Base-by-base conservation (phyloP, 805 yeast species). In the Hanseniaspora pseudoguilliermondii region DNA sequence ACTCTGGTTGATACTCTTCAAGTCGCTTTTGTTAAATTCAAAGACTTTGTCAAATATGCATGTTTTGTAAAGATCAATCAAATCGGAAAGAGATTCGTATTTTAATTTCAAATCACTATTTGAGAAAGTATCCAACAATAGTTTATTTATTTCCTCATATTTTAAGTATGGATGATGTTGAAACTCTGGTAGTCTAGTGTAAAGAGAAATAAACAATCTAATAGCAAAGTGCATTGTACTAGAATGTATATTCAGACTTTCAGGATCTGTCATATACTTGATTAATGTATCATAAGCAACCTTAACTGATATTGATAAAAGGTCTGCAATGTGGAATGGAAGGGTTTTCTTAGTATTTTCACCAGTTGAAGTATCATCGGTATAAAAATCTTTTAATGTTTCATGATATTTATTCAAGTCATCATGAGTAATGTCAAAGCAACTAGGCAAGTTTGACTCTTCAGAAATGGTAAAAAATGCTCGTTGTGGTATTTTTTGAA, bases 401-500 rank as follows among this genome's bases (percentile, higher is more conserved):
- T 36, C 5, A 9, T 55, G 27, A 20, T 41, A 21, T 2, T 11
- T 20, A 10, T 18, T 8, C 2, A 44, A 18, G 5, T 56, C 60
- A 47, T 60, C 63, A 23, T 55, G 34, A 9, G 54, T 23, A 21
- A 39, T 39, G 10, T 27, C 5, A 18, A 34, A 20, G 42, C 34
- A 21, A 13, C 27, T 20, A 1, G 47, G 34, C n/a, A 63, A 58
- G 4, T 59, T 57, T 0, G 79, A 73, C 60, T 72, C 76, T 58
- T 73, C 77, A 36, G 78, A 61, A 5, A 53, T 36, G 0, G 86
- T 84, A 2, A 80, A 62, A 57, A 78, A 77, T 1, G 86, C 84
- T 49, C 85, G 71, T 44, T 77, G 80, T 0, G 93, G 90, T 8
- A 86, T 75, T 50, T 78, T 63, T 1, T 71, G 72, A n/a, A 84